phyloP scores from a whole-genome alignment of 2,329 filamentous ascomycete genomes.

The Fusarium continuum region DNA sequence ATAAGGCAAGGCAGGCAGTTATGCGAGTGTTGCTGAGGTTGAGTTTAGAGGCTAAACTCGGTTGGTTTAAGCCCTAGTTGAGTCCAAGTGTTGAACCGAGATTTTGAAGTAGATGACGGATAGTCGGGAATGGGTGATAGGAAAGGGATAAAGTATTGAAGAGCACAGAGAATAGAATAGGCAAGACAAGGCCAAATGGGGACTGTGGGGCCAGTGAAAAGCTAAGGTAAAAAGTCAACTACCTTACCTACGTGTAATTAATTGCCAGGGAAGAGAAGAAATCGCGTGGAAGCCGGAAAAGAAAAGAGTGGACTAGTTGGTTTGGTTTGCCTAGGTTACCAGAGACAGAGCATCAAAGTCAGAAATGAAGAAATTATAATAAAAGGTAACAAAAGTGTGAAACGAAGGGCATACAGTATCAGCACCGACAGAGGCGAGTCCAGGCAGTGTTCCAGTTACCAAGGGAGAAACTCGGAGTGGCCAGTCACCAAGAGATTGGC shows the following conservation, averaged over 20 bases:
- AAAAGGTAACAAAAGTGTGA: too few relatives aligned
- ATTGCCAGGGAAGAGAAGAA: too few relatives aligned
- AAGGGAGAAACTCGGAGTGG: slow-evolving; percentile 37
- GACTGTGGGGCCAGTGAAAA: slow-evolving; percentile 14
- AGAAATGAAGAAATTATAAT: neutral
- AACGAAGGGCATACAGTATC: too few relatives aligned
- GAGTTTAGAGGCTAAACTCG: too few relatives aligned
- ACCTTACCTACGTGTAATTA: slow-evolving; percentile 10
- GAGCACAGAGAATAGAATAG: slow-evolving; percentile 2
- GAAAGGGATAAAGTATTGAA: slow-evolving; percentile 18
- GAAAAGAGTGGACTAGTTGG: slow-evolving; percentile 15
- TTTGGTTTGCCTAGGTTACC: neutral
- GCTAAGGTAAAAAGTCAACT: slow-evolving; percentile 27
- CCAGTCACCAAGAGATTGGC: slow-evolving; percentile 7
- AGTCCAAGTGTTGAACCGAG: neutral
- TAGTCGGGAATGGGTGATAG: slow-evolving; percentile 5
- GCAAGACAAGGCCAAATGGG: slow-evolving; percentile 1
- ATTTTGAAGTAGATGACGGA: slow-evolving; percentile 10
- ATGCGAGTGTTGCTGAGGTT: neutral
- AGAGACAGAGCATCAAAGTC: neutral
- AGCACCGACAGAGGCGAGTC: slow-evolving; percentile 32
- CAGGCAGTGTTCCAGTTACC: slow-evolving; percentile 45
- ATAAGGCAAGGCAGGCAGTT: neutral
- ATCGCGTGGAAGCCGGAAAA: too few relatives aligned
- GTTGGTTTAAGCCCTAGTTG: neutral